Conservation (phyloP, 1,284 basidiomycete species). For the Moniliophthora roreri region DNA sequence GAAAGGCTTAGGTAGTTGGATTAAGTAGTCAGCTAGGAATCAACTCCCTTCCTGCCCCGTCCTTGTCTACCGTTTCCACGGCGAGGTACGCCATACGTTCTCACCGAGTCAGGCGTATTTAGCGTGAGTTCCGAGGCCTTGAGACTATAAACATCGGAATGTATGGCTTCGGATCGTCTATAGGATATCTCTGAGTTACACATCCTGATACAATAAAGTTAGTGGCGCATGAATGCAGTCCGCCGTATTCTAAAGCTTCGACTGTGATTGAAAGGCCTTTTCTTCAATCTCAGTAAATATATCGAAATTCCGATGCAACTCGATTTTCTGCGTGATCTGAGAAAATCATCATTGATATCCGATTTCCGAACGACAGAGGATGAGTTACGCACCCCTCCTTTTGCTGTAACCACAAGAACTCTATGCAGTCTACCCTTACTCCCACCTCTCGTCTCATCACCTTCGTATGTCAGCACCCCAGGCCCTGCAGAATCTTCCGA, state of each 20-base stretch:
- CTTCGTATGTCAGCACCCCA: slow-evolving; percentile 58
- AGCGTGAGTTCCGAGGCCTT: too few species aligned
- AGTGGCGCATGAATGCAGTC: not conserved
- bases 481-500: slow-evolving; percentile 41
- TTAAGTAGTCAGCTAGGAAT: too few species aligned
- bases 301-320: slow-evolving; percentile 57
- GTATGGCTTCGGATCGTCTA: not conserved
- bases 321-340: slow-evolving; percentile 49
- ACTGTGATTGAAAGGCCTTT: not conserved
- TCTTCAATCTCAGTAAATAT: slow-evolving; percentile 51
- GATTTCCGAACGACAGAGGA: slow-evolving; percentile 1
- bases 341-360: not conserved
- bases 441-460: slow-evolving; percentile 66
- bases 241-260: not conserved
- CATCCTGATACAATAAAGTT: too few species aligned
- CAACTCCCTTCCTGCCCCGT: too few species aligned
- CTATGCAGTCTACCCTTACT: slow-evolving; percentile 57
- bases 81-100: too few species aligned
- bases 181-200: too few species aligned
- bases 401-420: slow-evolving; percentile 42
- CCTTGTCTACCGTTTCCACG: too few species aligned
- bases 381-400: slow-evolving; percentile 42
- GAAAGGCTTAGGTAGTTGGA: too few species aligned
- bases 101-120: too few species aligned
- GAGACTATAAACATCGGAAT: too few species aligned